Evolutionary conservation across 2,329 filamentous ascomycete species (phyloP).

Genomic region (Colletotrichum noveboracense): DNA sequence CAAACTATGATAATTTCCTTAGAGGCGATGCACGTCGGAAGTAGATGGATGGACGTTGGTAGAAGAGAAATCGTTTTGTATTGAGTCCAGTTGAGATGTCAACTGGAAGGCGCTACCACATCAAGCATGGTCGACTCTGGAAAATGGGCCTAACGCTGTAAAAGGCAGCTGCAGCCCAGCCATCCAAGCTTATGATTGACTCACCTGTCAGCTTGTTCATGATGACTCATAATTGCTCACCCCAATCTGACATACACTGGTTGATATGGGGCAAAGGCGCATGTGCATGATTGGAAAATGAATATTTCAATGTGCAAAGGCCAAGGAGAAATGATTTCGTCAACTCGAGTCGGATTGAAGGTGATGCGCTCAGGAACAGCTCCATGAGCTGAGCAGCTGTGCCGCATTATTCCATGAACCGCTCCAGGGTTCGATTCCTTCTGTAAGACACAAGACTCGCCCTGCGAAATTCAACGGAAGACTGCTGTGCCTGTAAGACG

Average conservation of each 20-base stretch:
- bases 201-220: neutral
- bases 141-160: neutral
- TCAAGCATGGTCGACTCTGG: neutral
- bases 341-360: neutral
- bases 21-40: neutral
- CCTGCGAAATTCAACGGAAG: neutral
- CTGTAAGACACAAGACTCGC: neutral
- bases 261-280: neutral
- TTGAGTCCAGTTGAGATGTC: neutral
- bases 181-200: neutral
- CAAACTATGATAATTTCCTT: too few relatives aligned
- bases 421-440: neutral
- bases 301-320: neutral
- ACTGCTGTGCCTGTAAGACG: too few relatives aligned
- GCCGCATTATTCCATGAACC: neutral
- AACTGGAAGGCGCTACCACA: neutral
- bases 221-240: neutral
- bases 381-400: neutral
- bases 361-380: neutral
- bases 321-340: neutral
- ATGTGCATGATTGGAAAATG: neutral
- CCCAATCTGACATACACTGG: neutral
- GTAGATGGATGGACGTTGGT: neutral
- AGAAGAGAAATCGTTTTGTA: neutral
- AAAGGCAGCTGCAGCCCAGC: neutral